phyloP scores from a whole-genome alignment of 2,329 filamentous ascomycete species.

The Paracoccidioides brasiliensis region DNA sequence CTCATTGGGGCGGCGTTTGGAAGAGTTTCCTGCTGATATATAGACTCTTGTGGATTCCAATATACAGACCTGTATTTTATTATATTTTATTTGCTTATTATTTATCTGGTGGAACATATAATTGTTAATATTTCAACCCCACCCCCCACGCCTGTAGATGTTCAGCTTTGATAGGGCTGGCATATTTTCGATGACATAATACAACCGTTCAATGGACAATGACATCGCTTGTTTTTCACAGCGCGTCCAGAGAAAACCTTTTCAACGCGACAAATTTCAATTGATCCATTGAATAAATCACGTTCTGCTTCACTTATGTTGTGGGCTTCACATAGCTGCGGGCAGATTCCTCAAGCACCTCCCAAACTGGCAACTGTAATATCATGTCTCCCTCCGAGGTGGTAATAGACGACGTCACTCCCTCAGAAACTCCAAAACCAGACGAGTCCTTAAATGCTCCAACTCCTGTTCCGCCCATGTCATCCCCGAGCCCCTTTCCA shows the following conservation, averaged over 20 bases:
- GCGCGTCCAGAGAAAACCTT: neutral
- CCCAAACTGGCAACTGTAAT: neutral
- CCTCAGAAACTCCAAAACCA: conserved; percentile 1
- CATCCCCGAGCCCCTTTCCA: conserved; percentile 8
- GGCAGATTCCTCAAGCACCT: neutral
- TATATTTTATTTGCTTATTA: too few relatives aligned
- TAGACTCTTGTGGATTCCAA: neutral
- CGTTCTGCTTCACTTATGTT: neutral
- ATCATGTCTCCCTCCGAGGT: neutral
- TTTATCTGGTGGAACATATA: too few relatives aligned
- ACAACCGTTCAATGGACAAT: neutral
- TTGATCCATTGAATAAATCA: neutral
- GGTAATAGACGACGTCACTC: neutral
- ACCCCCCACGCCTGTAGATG: too few relatives aligned
- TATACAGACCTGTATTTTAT: neutral
- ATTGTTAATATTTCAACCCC: too few relatives aligned
- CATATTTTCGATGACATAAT: too few relatives aligned
- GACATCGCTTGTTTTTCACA: neutral
- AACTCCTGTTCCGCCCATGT: conserved; percentile 3
- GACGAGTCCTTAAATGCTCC: conserved; percentile 12
- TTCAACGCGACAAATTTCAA: neutral
- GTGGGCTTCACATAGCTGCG: neutral
- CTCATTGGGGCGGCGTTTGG: conserved; percentile 1
- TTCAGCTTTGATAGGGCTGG: too few relatives aligned
- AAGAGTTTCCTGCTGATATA: neutral